Evolutionary conservation across 306 rosid species (phyloP), one percentile per base, ranked within the genome.

Genomic region (Malus sylvestris): DNA sequence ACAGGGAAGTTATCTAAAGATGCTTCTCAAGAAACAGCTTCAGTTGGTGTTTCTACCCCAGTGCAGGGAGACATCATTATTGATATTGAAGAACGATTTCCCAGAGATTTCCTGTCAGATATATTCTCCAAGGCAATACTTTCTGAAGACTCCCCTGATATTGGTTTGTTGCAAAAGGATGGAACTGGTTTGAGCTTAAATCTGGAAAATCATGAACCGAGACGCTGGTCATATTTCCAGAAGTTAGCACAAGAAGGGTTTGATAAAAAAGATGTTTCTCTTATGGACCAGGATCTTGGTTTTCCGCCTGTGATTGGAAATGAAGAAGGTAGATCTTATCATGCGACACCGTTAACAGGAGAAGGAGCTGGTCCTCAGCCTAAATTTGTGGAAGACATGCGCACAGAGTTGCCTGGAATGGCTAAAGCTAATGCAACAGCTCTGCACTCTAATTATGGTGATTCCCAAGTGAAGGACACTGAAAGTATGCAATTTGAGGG

Each of bases 101-200:
- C 97, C 62, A 96, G 93, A 53, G 90, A 94, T 84, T 84, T 89
- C 83, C 90, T 94, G 65, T 86, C 87, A 67, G 97, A 94, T 77
- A 89, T 94, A 83, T 94, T 91, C 86, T 94, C 97, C 77, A 94
- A 86, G 86, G 97, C 96, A 75, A 29, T 86, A 86, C 84, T 79
- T 59, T 80, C 93, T 68, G 89, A 90, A 76, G 96, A 86, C 76
- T 75, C 89, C 45, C 79, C 87, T 64, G 78, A 68, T 55, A 67
- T 78, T 80, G 64, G 83, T 82, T 86, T 89, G 82, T 76, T 94
- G 78, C 90, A 86, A 70, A 80, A 87, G 15, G 98, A 93, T 87
- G 88, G 91, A 80, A 78, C 88, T 74, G 98, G 96, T 72, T 76
- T 89, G 86, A 90, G 97, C 84, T 76, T 86, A 66, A 81, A 90